A percentile compares a stretch with the other conserved stretches of the same genome.
These are phyloP conservation scores for Monsonia emarginata DNA, from an alignment of 441 rosid species.

Conservation along the genomic window DNA sequence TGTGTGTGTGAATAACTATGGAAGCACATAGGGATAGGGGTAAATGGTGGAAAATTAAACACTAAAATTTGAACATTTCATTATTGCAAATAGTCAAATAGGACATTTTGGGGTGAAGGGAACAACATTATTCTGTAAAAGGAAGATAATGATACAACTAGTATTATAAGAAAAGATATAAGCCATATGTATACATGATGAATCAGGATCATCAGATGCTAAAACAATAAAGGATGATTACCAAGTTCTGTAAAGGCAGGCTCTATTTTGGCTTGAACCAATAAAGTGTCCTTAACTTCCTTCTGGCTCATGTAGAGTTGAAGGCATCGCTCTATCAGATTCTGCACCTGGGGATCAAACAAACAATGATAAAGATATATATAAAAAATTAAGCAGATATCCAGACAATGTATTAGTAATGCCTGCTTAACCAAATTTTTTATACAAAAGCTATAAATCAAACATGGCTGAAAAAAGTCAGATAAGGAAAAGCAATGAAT, in stretches of 20 bases:
- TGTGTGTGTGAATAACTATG: too few relatives aligned
- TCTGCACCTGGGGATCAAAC: slow-evolving; percentile 67
- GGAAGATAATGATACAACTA: not conserved
- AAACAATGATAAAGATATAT: slow-evolving; percentile 14
- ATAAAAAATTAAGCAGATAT: not conserved
- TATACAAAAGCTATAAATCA: not conserved
- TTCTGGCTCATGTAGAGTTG: slow-evolving; percentile 88
- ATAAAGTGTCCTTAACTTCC: slow-evolving; percentile 79
- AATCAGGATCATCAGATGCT: not conserved
- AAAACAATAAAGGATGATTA: slow-evolving; percentile 22
- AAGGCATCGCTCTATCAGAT: slow-evolving; percentile 89
- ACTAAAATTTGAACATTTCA: too few relatives aligned
- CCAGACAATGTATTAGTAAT: not conserved
- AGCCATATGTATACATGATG: not conserved
- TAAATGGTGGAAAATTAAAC: too few relatives aligned
- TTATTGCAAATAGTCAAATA: too few relatives aligned
- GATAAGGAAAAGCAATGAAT: not conserved
- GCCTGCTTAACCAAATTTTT: not conserved
- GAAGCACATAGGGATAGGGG: too few relatives aligned
- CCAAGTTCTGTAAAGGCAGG: slow-evolving; percentile 97
- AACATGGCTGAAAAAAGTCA: not conserved
- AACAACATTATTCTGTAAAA: too few relatives aligned
- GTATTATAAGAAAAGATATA: not conserved
- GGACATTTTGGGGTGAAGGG: too few relatives aligned
- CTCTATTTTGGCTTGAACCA: slow-evolving; percentile 84